These are phyloP conservation scores for Lachancea thermotolerans DNA, from an alignment of 805 yeast genomes.

Conservation along the genomic window DNA sequence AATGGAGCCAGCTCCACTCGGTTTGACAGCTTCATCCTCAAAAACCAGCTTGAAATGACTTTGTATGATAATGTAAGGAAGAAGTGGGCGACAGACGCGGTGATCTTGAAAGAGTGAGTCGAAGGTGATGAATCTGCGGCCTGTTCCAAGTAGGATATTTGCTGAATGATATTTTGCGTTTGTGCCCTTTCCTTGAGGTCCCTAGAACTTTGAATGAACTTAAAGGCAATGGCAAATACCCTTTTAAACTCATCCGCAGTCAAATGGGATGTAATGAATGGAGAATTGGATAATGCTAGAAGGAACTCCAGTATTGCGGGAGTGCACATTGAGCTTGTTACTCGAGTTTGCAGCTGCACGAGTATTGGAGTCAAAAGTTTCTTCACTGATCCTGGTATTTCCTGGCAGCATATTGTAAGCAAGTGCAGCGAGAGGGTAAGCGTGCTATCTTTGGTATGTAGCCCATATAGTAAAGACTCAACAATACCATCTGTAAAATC, in stretches of 20 bases:
- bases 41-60: conserved; percentile 65
- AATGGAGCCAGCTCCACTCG: conserved; percentile 57
- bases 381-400: conserved; percentile 65
- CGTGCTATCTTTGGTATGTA: conserved; percentile 67
- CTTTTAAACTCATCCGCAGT: conserved; percentile 71
- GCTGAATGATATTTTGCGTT: conserved; percentile 2
- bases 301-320: conserved; percentile 74
- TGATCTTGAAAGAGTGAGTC: conserved; percentile 39
- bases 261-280: conserved; percentile 61
- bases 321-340: conserved; percentile 61
- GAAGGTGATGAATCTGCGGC: conserved; percentile 50
- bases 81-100: conserved; percentile 52
- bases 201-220: conserved; percentile 64
- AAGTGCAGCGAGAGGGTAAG: conserved; percentile 74
- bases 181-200: conserved; percentile 34
- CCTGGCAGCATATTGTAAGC: conserved; percentile 72
- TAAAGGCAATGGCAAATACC: conserved; percentile 78
- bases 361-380: conserved; percentile 62
- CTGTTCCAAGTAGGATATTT: conserved; percentile 35
- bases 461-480: conserved; percentile 50
- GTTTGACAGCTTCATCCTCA: conserved; percentile 52
- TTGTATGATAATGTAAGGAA: conserved; percentile 56
- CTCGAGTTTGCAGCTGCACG: conserved; percentile 65
- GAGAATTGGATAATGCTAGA: conserved; percentile 56
- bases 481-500: conserved; percentile 59